phyloP scores from a whole-genome alignment of 1,284 basidiomycete species.

The Papiliotrema flavescens region DNA sequence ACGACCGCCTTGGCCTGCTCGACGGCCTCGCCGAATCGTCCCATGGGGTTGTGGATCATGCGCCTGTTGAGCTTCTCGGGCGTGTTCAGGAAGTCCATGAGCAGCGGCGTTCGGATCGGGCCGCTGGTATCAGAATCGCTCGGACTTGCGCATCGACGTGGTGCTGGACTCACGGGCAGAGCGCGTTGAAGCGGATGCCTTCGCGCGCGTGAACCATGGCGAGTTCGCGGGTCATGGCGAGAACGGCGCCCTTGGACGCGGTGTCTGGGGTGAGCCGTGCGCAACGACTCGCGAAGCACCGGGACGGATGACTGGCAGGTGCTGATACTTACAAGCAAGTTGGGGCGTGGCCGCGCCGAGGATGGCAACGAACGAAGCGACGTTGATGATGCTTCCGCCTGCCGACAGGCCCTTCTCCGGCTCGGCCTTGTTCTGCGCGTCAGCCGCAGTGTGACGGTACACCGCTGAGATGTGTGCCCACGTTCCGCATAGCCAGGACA shows the following conservation, averaged over 20 bases:
- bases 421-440: constrained; percentile 69
- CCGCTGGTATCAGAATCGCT: constrained; percentile 57
- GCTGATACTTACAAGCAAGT: constrained; percentile 85
- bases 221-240: constrained; percentile 96
- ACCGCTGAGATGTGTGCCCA: constrained; percentile 17
- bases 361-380: constrained; percentile 86
- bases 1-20: constrained; percentile 88
- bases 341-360: constrained; percentile 94
- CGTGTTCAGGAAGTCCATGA: constrained; percentile 99
- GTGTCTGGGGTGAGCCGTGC: constrained; percentile 41
- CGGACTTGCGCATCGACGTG: neutral
- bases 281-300: too few relatives aligned
- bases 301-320: too few relatives aligned
- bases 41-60: constrained; percentile 90
- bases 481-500: constrained; percentile 82
- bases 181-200: constrained; percentile 89
- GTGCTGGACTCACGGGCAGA: constrained; percentile 76
- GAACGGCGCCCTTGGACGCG: constrained; percentile 71
- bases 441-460: neutral
- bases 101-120: constrained; percentile 83
- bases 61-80: constrained; percentile 89
- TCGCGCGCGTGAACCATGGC: constrained; percentile 96
- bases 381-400: constrained; percentile 96
- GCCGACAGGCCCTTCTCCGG: constrained; percentile 69
- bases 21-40: constrained; percentile 92